Base-by-base conservation (phyloP, 176 grass and related monocot genomes). In the Eragrostis curvula region DNA sequence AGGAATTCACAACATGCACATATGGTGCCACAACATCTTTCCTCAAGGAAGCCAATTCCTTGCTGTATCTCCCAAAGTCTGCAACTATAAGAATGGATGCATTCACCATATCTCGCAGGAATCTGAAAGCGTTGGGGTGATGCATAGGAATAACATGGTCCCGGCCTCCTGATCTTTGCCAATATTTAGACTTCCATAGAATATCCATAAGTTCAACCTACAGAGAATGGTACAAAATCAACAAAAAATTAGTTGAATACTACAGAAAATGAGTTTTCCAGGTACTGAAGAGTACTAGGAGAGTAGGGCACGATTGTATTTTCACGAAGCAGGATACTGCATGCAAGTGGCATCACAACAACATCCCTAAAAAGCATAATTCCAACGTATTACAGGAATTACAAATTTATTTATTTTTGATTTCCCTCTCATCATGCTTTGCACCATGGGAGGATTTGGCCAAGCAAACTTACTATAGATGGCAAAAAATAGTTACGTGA, bases 51-150 rank as follows among this genome's bases (percentile, higher is more conserved):
- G 93, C 88, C 76, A 99, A 42, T 60, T 91, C 74, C 85, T 87
- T 83, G 66, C 85, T 84, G 77, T 91, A 95, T 72, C 96, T 86
- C 24, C 88, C 96, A 74, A 99, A 99, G 88, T 99, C 96, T 81
- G 93, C 70, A 85, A 96, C 91, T 68, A 99, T 77, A 75, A 99
- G 89, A 89, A 99, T 88, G 20, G 96, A 99, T 53, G 90, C 89
- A 86, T 99, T 99, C 78, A 92, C 87, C 82, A 92, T 90, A 80
- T 90, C 80, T 49, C 91, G 57, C 70, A 88, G 47, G 77, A 99
- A 99, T 90, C 96, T 96, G 79, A 99, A 99, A 82, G 93, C 93
- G 79, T 98, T 98, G 5, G 96, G 93, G 71, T 98, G 96, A 87
- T 98, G 96, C 89, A 98, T 92, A 6, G 96, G 96, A 72, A 98